Conservation (phyloP, 495 filamentous ascomycete genomes). For the Alectoria sarmentosa region DNA sequence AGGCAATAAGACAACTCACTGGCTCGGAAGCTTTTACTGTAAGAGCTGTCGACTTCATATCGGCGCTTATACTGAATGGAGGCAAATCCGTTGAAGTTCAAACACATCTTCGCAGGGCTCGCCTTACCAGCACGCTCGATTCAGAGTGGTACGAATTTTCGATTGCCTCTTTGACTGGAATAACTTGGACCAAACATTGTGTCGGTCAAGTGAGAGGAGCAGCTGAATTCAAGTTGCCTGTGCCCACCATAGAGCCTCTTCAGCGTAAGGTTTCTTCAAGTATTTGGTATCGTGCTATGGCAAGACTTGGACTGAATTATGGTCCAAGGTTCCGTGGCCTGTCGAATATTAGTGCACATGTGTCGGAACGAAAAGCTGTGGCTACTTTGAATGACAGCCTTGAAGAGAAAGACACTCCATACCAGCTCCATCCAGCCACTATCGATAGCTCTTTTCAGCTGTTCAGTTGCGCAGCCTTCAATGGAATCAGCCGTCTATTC, state of each 20-base stretch:
- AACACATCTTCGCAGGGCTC: conserved; percentile 23
- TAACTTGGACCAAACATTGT: conserved; percentile 34
- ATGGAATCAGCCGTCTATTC: conserved; percentile 1
- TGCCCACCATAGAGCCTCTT: conserved; percentile 9
- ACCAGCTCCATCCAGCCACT: conserved; percentile 14
- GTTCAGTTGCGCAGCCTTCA: conserved; percentile 2
- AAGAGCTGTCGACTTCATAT: conserved; percentile 25
- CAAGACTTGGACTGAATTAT: neutral
- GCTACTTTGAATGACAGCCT: conserved; percentile 18
- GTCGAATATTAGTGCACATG: neutral
- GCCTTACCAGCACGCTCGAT: conserved; percentile 27
- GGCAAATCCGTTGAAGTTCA: neutral
- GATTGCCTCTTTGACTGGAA: conserved; percentile 29
- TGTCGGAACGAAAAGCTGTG: conserved; percentile 26
- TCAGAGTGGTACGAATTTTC: conserved; percentile 34
- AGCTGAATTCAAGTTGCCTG: neutral
- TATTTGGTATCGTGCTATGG: neutral
- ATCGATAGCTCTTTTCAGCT: conserved; percentile 9
- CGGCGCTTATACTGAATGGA: conserved; percentile 29
- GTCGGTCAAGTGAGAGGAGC: conserved; percentile 23
- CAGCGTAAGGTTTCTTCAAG: conserved; percentile 7
- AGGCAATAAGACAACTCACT: conserved; percentile 40
- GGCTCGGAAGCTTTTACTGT: conserved; percentile 26
- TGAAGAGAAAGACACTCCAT: neutral
- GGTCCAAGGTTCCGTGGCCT: neutral